phyloP scores from a whole-genome alignment of 306 rosid genomes.

The Purshia tridentata region DNA sequence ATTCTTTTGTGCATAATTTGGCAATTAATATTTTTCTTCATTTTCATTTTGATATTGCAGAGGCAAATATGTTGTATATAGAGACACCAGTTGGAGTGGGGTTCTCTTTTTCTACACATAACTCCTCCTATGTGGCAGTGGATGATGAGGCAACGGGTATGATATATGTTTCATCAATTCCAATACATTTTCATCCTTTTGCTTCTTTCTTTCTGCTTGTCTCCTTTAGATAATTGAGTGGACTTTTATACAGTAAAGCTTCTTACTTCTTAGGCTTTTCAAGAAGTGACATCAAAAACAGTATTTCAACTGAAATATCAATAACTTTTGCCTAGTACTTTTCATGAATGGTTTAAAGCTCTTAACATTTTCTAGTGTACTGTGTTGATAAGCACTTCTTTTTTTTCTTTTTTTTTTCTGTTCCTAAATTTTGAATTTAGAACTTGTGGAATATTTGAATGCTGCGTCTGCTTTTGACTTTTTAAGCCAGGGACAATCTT shows the following conservation, averaged over 20 bases:
- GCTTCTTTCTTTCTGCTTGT: slow-evolving; percentile 22
- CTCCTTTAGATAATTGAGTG: slow-evolving; percentile 28
- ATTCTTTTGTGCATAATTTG: background rate
- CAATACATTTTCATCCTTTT: slow-evolving; percentile 21
- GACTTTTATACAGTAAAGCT: background rate
- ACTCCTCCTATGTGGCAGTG: slow-evolving; percentile 53
- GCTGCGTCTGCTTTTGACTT: slow-evolving; percentile 20
- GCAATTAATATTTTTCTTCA: background rate
- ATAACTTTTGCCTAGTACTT: slow-evolving; percentile 32
- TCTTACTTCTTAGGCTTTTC: slow-evolving; percentile 27
- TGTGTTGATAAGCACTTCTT: background rate
- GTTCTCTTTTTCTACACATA: slow-evolving; percentile 52
- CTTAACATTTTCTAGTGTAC: background rate
- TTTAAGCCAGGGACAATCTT: slow-evolving; percentile 64
- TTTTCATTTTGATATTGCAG: slow-evolving; percentile 24
- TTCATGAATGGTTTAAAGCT: slow-evolving; percentile 15
- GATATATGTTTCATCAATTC: background rate
- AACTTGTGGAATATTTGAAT: background rate
- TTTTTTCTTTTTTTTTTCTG: slow-evolving; percentile 10
- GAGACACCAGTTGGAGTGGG: slow-evolving; percentile 78
- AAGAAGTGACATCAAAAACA: slow-evolving; percentile 36
- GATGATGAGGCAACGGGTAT: slow-evolving; percentile 62
- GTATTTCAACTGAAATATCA: slow-evolving; percentile 7
- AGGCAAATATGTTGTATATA: slow-evolving; percentile 62
- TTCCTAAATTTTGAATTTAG: background rate